A percentile compares a stretch with the other conserved stretches of the same genome.
phyloP scores from a whole-genome alignment of 2,329 filamentous ascomycete genomes.

The Chrysoporthe cubensis region DNA sequence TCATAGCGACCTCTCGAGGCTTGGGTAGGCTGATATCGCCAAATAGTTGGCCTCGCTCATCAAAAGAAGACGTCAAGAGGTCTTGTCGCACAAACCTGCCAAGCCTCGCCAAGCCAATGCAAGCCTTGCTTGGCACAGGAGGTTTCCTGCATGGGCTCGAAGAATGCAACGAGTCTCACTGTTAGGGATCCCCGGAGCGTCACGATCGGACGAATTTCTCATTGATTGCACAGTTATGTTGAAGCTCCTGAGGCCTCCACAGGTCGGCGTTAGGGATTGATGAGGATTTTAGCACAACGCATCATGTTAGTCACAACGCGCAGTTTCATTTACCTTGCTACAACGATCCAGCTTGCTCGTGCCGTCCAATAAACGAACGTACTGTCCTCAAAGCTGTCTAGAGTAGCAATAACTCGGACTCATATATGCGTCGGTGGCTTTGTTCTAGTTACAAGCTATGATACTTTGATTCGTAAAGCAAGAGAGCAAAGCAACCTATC shows the following conservation, averaged over 20 bases:
- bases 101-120: neutral
- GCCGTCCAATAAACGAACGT: neutral
- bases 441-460: neutral
- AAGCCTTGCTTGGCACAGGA: neutral
- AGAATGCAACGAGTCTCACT: neutral
- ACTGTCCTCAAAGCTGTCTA: neutral
- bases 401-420: neutral
- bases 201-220: neutral
- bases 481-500: too few species aligned
- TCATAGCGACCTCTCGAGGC: too few species aligned
- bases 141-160: neutral
- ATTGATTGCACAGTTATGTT: neutral
- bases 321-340: neutral
- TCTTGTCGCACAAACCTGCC: too few species aligned
- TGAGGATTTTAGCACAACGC: neutral
- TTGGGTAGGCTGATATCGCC: too few species aligned
- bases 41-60: neutral
- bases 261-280: neutral
- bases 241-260: neutral
- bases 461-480: neutral
- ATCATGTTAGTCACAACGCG: neutral
- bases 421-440: neutral
- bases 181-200: neutral
- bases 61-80: neutral
- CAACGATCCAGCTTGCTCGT: neutral